Base-by-base conservation (phyloP, 192 early-diverging fungal species). In the Coemansia sp. region DNA sequence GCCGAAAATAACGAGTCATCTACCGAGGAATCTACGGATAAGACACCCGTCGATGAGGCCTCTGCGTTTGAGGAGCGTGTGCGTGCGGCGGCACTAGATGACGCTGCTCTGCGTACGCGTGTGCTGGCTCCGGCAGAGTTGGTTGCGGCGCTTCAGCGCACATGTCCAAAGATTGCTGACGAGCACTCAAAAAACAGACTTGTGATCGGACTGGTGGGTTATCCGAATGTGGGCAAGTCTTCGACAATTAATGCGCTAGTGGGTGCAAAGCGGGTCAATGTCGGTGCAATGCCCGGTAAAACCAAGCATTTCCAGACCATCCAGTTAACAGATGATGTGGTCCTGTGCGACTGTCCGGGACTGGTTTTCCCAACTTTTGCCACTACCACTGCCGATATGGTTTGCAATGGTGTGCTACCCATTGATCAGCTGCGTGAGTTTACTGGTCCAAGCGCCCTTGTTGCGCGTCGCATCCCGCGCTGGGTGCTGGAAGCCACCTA, bases 221-320 rank as follows among this genome's bases (percentile, higher is more conserved):
- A 99, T 78, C 97, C 97, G 57, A 99, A 99, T 84, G 97, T 99
- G 54, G 97, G 97, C 78, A 99, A 99, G 82, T 95, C 93, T 25
- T 96, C 93, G 54, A 99, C 96, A 23, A 92, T 99, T 75, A 99
- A 99, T 84, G 94, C 96, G 14, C 84, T 99, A 30, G 87, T 96
- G 56, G 96, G 96, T 11, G 86, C 94, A 32, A 96, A 96, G 69
- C 84, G 88, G 52, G 97, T 99, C 27, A 93, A 96, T 6, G 95
- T 99, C 19, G 92, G 92, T 10, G 86, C 97, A 29, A 99, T 96
- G 21, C 97, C 97, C 21, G 97, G 97, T 67, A 99, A 98, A 70
- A 99, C 97, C 61, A 98, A 98, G 85, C 97, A 99, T 76, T 99
- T 99, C 84, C 97, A 99, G 84, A 98, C 97, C 31, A 93, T 99